A percentile compares a stretch with the other conserved stretches of the same genome.
Conservation (phyloP, 106 monocot genomes). For the Narthecium ossifragum region DNA sequence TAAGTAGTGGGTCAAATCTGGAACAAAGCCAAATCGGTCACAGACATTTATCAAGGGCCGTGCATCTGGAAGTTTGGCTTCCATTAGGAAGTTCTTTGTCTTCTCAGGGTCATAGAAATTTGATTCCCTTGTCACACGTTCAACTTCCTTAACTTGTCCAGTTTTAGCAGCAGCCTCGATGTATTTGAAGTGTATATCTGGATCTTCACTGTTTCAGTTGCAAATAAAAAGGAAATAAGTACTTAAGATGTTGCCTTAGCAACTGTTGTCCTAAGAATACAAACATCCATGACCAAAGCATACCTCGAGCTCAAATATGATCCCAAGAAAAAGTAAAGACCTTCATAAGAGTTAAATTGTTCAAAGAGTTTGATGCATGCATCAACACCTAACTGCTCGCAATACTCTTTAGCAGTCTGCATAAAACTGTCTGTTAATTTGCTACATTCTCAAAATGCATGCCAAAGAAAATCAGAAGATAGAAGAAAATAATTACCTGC, state of each 20-base stretch:
- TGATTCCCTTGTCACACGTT: slow-evolving; percentile 97
- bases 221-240: too few relatives aligned
- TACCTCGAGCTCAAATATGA: slow-evolving; percentile 96
- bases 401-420: slow-evolving; percentile 96
- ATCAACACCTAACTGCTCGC: slow-evolving; percentile 91
- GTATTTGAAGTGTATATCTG: slow-evolving; percentile 96
- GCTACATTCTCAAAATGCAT: not conserved
- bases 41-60: slow-evolving; percentile 96
- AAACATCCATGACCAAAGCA: not conserved
- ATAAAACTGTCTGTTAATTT: slow-evolving; percentile 13
- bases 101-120: slow-evolving; percentile 98
- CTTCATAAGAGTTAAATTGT: slow-evolving; percentile 87
- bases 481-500: slow-evolving; percentile 46
- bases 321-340: slow-evolving; percentile 93
- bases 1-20: slow-evolving; percentile 94
- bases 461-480: not conserved
- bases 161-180: slow-evolving; percentile 98
- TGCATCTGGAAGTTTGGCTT: slow-evolving; percentile 98
- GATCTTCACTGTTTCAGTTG: slow-evolving; percentile 89
- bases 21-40: slow-evolving; percentile 96
- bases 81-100: slow-evolving; percentile 97
- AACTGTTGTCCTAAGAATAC: not conserved
- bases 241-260: not conserved
- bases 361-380: slow-evolving; percentile 80
- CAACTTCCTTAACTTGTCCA: slow-evolving; percentile 99